Base-by-base conservation (phyloP, 805 yeast genomes). In the Candida adriatica region DNA sequence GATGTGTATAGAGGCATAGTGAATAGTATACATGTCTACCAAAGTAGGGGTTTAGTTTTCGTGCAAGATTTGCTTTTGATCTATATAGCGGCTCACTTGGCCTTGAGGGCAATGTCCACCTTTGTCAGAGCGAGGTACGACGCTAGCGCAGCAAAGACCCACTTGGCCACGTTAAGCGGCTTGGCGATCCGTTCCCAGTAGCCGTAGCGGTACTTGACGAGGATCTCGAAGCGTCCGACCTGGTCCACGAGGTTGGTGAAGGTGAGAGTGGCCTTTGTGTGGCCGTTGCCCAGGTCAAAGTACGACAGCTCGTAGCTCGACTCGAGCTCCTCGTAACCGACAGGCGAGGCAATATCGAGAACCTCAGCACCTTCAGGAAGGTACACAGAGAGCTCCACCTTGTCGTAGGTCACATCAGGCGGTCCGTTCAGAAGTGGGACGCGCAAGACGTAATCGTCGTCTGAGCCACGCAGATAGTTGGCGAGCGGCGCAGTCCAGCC, bases 281-380 rank as follows among this genome's bases (percentile, higher is more conserved):
- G 94, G 16, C 97, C 96, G 16, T 66, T 59, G 16, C 73, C 60
- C 43, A 79, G 65, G 55, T 90, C 98, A 43, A 90, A 73, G 56
- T 70, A 82, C 4, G 83, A 77, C 32, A 62, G 56, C 48, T 69
- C 67, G 16, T 50, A 41, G 10, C 43, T 48, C 13, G 42, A 35
- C 2, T 24, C 30, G 18, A 61, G 28, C 4, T 53, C 49, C 16
- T 55, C 53, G 38, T 60, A 59, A 4, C 56, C 53, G 26, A 79
- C 53, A 13, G 92, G 82, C 13, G 81, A 66, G 13, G 71, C 61
- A 25, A 81, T 66, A 37, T 66, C 73, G 27, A 70, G 41, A 31
- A 69, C 61, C 42, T 66, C 64, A 6, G 97, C 80, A 29, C 88
- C 90, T 59, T 92, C 96, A 9, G 98, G 98, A 43, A 92, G 70